These are phyloP conservation scores for Tetrahymena borealis DNA, from an alignment of 73 alveolate genomes.

Conservation along the genomic window DNA sequence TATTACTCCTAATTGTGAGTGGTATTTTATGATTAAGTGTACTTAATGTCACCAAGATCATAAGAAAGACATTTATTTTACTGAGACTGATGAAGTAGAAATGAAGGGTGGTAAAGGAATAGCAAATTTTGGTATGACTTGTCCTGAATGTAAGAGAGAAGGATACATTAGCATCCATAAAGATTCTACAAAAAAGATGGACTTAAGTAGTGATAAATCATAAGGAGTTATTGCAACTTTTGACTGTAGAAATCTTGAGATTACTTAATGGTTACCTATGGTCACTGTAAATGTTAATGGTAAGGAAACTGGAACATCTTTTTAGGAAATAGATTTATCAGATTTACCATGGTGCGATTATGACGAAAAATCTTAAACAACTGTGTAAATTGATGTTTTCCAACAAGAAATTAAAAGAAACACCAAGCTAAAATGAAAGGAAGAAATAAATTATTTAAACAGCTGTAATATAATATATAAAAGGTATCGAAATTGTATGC, in stretches of 20 bases:
- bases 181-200: background rate
- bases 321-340: background rate
- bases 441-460: background rate
- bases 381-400: background rate
- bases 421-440: background rate
- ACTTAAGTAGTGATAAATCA: background rate
- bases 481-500: background rate
- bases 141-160: background rate
- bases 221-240: background rate
- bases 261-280: background rate
- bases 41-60: background rate
- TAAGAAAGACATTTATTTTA: background rate
- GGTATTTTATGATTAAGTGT: background rate
- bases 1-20: background rate
- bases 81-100: background rate
- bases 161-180: background rate
- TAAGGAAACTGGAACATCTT: background rate
- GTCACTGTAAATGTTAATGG: background rate
- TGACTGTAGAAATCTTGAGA: background rate
- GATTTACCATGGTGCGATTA: background rate
- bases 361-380: background rate
- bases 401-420: background rate
- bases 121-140: background rate
- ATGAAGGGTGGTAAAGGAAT: background rate
- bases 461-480: background rate